A percentile compares a stretch with the other conserved stretches of the same genome.
phyloP scores from a whole-genome alignment of 257 asterid genomes.

The Solanum tacnaense region DNA sequence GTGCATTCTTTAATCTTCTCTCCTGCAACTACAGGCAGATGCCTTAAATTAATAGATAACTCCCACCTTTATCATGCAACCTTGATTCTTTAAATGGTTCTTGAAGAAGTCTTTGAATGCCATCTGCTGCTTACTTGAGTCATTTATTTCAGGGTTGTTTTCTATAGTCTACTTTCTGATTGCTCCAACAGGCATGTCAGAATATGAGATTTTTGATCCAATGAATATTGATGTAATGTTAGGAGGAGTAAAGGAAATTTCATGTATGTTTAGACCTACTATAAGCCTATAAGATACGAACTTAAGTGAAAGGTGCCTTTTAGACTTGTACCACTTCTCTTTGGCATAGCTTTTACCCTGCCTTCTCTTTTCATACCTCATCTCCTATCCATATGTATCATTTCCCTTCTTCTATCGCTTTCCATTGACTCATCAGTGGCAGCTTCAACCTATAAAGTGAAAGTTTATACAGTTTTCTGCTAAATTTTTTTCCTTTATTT shows the following conservation, averaged over 20 bases:
- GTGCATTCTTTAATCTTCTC: slow-evolving; percentile 16
- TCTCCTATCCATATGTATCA: not conserved
- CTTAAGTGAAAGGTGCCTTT: not conserved
- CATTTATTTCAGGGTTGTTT: not conserved
- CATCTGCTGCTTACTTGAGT: not conserved
- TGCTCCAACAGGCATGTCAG: not conserved
- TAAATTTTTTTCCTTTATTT: not conserved
- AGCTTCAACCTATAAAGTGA: not conserved
- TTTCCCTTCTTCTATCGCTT: not conserved
- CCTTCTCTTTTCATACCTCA: not conserved
- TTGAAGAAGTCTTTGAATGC: not conserved
- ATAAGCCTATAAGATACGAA: not conserved
- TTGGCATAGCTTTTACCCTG: not conserved
- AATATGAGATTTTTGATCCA: not conserved
- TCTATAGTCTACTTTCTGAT: not conserved
- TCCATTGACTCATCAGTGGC: not conserved
- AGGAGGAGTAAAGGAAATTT: not conserved
- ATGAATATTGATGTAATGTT: not conserved
- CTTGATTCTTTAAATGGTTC: not conserved
- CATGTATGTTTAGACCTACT: not conserved
- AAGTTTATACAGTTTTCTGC: not conserved
- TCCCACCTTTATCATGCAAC: not conserved
- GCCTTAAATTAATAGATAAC: not conserved
- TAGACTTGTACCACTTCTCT: not conserved
- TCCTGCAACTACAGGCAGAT: not conserved